Evolutionary conservation across 345 rosid genomes (phyloP).

Genomic region (Triadica sebifera): DNA sequence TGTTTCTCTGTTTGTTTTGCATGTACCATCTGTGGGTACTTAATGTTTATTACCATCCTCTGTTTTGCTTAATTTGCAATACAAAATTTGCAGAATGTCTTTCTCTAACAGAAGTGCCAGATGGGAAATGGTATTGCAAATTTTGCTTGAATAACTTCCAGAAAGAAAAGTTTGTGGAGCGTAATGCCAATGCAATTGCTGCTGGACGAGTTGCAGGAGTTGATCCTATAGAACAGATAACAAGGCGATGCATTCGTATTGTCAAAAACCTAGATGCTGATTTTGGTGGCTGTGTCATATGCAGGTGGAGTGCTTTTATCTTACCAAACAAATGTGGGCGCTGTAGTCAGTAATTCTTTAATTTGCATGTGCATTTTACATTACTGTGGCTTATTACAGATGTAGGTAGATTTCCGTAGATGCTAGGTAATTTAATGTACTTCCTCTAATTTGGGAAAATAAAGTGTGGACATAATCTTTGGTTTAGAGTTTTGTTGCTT

Average conservation of each 20-base stretch:
- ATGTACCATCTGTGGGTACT: not conserved
- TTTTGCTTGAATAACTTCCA: constrained; percentile 57
- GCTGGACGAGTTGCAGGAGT: constrained; percentile 89
- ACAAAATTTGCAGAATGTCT: constrained; percentile 71
- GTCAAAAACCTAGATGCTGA: constrained; percentile 58
- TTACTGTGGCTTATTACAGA: not conserved
- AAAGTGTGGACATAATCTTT: too few species aligned
- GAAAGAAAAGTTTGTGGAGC: constrained; percentile 68
- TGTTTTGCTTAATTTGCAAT: constrained; percentile 1
- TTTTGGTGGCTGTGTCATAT: constrained; percentile 77
- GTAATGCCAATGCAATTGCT: constrained; percentile 74
- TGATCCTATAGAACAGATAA: constrained; percentile 85
- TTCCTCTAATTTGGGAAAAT: not conserved
- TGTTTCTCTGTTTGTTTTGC: not conserved
- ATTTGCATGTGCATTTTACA: not conserved
- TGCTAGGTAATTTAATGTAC: not conserved
- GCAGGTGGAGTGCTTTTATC: constrained; percentile 58
- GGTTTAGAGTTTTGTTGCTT: too few species aligned
- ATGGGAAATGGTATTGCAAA: constrained; percentile 81
- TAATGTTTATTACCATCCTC: constrained; percentile 1
- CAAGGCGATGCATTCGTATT: constrained; percentile 81
- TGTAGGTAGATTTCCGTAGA: not conserved
- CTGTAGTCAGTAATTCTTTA: not conserved
- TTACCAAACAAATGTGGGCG: not conserved
- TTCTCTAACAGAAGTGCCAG: constrained; percentile 51